Evolutionary conservation across 139 green algal genomes (phyloP).

Genomic region (Astrephomene gubernaculifera): DNA sequence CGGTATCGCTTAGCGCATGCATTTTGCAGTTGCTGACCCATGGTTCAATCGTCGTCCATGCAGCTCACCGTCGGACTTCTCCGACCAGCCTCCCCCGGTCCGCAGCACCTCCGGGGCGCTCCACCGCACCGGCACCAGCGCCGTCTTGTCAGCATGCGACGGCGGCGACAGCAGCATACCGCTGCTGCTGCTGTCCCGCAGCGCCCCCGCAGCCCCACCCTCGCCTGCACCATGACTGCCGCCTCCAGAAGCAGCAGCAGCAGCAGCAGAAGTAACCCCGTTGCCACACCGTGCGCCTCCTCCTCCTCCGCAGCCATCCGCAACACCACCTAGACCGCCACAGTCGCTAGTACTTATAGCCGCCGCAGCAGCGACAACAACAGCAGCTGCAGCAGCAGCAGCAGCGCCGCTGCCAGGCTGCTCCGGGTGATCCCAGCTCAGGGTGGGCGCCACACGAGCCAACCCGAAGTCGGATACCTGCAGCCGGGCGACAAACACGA

Average conservation of each 20-base stretch:
- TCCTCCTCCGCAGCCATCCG: no score
- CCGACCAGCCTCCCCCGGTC: conserved; percentile 32
- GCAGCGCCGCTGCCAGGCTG: neutral
- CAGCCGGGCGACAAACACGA: no score
- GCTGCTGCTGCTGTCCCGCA: neutral
- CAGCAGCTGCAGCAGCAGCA: neutral
- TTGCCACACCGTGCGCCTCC: no score
- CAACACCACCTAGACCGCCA: neutral
- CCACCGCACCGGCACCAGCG: conserved; percentile 65
- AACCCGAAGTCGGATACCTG: conserved; percentile 71
- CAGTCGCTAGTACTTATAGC: neutral
- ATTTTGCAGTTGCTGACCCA: no score
- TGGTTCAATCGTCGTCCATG: no score
- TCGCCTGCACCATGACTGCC: no score
- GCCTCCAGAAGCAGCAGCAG: no score
- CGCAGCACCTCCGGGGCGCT: conserved; percentile 62
- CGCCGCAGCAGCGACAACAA: neutral
- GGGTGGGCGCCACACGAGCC: conserved; percentile 7
- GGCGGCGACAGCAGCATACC: no score
- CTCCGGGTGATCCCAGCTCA: no score
- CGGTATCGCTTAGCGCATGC: no score
- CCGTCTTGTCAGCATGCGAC: neutral
- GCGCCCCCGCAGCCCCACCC: no score
- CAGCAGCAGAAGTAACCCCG: no score
- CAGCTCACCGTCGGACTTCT: conserved; percentile 47